A percentile compares a stretch with the other conserved stretches of the same genome.
Conservation (phyloP, 495 filamentous ascomycete genomes). For the Elaphomyces granulatus region DNA sequence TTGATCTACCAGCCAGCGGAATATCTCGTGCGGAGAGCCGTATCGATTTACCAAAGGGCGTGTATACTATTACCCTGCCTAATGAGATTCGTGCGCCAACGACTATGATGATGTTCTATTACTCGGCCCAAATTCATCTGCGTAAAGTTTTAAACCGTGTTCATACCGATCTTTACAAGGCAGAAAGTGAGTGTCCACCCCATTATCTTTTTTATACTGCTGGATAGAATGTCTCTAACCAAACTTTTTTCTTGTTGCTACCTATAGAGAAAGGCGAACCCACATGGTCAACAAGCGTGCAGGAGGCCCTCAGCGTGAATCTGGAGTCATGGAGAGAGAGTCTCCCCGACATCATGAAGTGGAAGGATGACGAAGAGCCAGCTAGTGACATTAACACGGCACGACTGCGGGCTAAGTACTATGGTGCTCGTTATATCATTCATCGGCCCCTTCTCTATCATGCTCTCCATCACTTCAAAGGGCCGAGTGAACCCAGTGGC, state of each 20-base stretch:
- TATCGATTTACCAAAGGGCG: slow-evolving; percentile 45
- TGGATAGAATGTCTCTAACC: no score
- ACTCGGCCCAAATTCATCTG: slow-evolving; percentile 72
- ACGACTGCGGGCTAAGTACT: slow-evolving; percentile 84
- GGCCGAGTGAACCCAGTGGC: slow-evolving; percentile 12
- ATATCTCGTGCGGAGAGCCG: slow-evolving; percentile 57
- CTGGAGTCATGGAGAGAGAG: slow-evolving; percentile 36
- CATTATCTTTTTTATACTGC: not conserved
- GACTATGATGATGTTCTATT: slow-evolving; percentile 54
- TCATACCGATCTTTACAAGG: slow-evolving; percentile 66
- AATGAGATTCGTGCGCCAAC: slow-evolving; percentile 21
- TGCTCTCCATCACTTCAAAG: slow-evolving; percentile 37
- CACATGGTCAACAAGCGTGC: slow-evolving; percentile 21
- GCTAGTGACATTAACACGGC: slow-evolving; percentile 67
- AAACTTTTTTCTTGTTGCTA: no score
- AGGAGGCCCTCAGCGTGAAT: slow-evolving; percentile 30
- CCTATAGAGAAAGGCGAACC: slow-evolving; percentile 10
- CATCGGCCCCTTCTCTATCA: slow-evolving; percentile 66
- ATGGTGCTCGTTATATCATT: slow-evolving; percentile 80
- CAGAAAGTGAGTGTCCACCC: slow-evolving; percentile 26
- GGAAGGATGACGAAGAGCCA: slow-evolving; percentile 53
- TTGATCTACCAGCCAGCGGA: slow-evolving; percentile 66
- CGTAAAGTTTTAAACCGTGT: slow-evolving; percentile 74
- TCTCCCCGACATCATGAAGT: slow-evolving; percentile 37
- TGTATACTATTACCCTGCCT: slow-evolving; percentile 19